Evolutionary conservation across 768 basidiomycete species (phyloP).

Genomic region (Boletus reticuloceps): DNA sequence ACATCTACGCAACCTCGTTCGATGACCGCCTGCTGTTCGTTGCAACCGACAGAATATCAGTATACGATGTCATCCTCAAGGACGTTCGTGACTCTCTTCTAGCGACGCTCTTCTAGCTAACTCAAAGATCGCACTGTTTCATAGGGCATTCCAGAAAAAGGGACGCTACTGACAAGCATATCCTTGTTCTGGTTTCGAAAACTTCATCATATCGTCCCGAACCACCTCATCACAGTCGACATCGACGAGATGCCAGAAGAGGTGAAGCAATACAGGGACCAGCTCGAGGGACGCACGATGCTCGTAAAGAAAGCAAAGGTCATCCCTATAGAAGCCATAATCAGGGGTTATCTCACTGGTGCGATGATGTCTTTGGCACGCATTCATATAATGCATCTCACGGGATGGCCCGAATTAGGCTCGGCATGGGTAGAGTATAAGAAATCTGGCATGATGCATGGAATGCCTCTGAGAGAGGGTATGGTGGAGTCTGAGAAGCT

Average conservation of each 20-base stretch:
- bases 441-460: slow-evolving; percentile 83
- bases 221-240: slow-evolving; percentile 82
- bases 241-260: slow-evolving; percentile 82
- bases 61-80: slow-evolving; percentile 92
- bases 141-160: slow-evolving; percentile 94
- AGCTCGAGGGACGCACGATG: slow-evolving; percentile 85
- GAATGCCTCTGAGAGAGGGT: slow-evolving; percentile 70
- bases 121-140: neutral
- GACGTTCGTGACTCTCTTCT: slow-evolving; percentile 59
- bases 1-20: slow-evolving; percentile 80
- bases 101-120: neutral
- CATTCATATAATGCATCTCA: slow-evolving; percentile 4
- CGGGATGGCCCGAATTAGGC: slow-evolving; percentile 46
- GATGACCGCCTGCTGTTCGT: slow-evolving; percentile 82
- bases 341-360: slow-evolving; percentile 97
- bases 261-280: slow-evolving; percentile 67
- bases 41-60: slow-evolving; percentile 93
- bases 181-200: slow-evolving; percentile 96
- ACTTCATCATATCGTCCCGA: slow-evolving; percentile 75
- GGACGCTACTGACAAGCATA: slow-evolving; percentile 82
- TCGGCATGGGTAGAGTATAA: slow-evolving; percentile 97
- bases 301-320: slow-evolving; percentile 88
- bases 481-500: slow-evolving; percentile 85
- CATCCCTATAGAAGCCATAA: slow-evolving; percentile 91
- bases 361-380: slow-evolving; percentile 16